These are phyloP conservation scores for Stromatinia cepivora DNA, from an alignment of 2,329 filamentous ascomycete species.

Conservation along the genomic window DNA sequence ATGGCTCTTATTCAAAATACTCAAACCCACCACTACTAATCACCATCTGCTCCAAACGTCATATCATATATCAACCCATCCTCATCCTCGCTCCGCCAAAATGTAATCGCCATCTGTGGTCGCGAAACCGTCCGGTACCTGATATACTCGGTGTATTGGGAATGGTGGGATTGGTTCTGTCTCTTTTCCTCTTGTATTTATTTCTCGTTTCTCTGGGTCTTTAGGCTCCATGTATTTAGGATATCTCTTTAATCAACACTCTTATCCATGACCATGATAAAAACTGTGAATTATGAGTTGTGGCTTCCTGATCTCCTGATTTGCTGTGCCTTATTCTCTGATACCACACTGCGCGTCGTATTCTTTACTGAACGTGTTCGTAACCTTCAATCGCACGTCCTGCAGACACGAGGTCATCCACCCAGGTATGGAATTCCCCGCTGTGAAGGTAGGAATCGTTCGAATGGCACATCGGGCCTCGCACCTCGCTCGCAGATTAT, in stretches of 20 bases:
- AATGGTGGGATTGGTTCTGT: not conserved
- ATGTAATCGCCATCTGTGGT: not conserved
- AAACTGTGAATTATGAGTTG: not conserved
- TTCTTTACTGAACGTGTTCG: not conserved
- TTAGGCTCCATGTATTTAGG: not conserved
- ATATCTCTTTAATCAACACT: not conserved
- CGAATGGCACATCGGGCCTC: not conserved
- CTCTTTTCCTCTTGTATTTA: not conserved
- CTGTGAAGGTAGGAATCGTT: not conserved
- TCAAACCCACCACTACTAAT: not conserved
- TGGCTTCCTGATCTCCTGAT: too few species aligned
- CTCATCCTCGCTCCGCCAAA: too few species aligned
- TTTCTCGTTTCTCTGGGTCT: not conserved
- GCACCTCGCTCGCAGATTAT: not conserved
- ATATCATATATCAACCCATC: too few species aligned
- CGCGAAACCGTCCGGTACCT: not conserved
- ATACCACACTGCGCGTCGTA: not conserved
- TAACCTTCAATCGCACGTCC: not conserved
- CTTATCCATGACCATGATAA: not conserved
- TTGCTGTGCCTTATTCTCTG: too few species aligned
- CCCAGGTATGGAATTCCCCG: not conserved
- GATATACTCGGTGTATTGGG: not conserved
- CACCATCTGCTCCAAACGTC: too few species aligned
- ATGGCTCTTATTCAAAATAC: not conserved
- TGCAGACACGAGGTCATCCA: not conserved